Base-by-base conservation (phyloP, 202 grass and related monocot genomes). In the Bolboschoenoplectus hybrid region DNA sequence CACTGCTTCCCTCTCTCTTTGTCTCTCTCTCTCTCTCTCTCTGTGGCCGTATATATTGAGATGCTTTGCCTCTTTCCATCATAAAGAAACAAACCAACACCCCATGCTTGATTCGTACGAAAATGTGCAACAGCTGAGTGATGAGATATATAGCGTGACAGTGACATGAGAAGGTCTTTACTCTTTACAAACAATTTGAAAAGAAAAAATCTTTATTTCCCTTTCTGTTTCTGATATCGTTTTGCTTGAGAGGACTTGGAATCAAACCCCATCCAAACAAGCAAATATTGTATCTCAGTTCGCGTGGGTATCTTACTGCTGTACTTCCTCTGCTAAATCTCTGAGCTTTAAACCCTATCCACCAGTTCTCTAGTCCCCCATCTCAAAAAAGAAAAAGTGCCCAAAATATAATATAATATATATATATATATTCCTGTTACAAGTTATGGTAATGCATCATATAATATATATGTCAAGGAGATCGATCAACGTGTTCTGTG, bases 251-350 rank as follows among this genome's bases (percentile, higher is more conserved):
- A 26, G 26, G 26, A 52, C 63, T 57, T 12, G 13, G n/a, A 70
- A 67, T 66, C 6, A 8, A 52, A 67, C 43, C 11, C 58, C 51
- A 62, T 40, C 41, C 38, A 65, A 82, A 49, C 55, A 65, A 63
- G 36, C 17, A 65, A 82, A 38, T 49, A 26, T 26, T 26, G 9
- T 34, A 46, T 40, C 5, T 50, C 64, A 77, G 16, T 20, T 60
- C 69, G 84, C 84, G 84, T 86, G 84, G 84, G 84, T 86, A 86
- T 86, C 84, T 86, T 78, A 32, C 84, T 86, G 84, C 56, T 86
- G 84, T 86, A 73, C 84, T 85, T 85, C 1, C 65, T 72, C 82
- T 84, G 65, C 50, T 52, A 50, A 39, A 58, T 26, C 82, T 64
- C 68, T 86, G 62, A 35, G 43, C 44, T 52, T 83, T 66, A 86